Evolutionary conservation across 352 stramenopile species (phyloP).

Genomic region (Pythium utonaiense): DNA sequence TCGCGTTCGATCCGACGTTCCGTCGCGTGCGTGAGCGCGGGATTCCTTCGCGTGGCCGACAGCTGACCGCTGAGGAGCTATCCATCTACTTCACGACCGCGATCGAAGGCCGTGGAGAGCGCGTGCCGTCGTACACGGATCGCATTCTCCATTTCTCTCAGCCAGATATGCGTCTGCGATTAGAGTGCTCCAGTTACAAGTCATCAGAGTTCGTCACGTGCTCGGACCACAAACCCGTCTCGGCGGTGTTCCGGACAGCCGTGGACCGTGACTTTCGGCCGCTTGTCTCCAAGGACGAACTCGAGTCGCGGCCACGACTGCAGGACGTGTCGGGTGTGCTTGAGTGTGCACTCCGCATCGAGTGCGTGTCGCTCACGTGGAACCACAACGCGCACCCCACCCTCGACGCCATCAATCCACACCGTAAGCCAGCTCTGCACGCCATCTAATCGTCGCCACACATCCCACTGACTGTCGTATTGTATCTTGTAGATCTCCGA

Average conservation of each 20-base stretch:
- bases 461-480: background rate
- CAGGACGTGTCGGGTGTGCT: conserved; percentile 56
- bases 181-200: conserved; percentile 66
- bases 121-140: conserved; percentile 89
- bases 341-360: conserved; percentile 53
- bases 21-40: conserved; percentile 49
- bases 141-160: conserved; percentile 85
- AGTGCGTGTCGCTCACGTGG: conserved; percentile 53
- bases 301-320: conserved; percentile 52
- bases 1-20: conserved; percentile 76
- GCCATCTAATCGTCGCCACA: too few relatives aligned
- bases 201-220: conserved; percentile 68
- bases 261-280: conserved; percentile 56
- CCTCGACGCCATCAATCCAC: conserved; percentile 19
- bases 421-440: conserved; percentile 16
- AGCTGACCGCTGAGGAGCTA: conserved; percentile 27
- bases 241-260: conserved; percentile 63
- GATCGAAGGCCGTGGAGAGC: conserved; percentile 48
- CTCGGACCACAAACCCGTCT: conserved; percentile 85
- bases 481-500: conserved; percentile 10
- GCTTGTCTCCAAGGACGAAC: conserved; percentile 40
- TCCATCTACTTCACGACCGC: conserved; percentile 53
- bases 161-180: conserved; percentile 50
- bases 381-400: conserved; percentile 27
- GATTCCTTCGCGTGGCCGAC: conserved; percentile 3